Conservation (phyloP, 345 rosid genomes). For the Eucalyptus regnans region DNA sequence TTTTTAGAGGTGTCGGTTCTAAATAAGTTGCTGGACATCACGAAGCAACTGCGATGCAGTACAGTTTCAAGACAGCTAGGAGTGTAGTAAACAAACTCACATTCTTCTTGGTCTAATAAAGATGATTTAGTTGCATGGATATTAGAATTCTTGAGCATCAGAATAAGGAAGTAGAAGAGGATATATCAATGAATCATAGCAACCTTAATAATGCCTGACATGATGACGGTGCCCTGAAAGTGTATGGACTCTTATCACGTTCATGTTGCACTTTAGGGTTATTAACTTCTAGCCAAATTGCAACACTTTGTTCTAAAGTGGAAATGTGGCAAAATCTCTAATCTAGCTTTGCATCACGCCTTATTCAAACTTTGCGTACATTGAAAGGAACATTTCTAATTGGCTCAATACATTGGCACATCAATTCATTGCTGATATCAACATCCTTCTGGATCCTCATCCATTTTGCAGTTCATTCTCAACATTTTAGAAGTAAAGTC, state of each 20-base stretch:
- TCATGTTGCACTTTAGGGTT: neutral
- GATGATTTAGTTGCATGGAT: neutral
- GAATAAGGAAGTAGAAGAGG: neutral
- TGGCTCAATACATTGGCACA: neutral
- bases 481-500: neutral
- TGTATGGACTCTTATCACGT: neutral
- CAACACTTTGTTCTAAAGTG: neutral
- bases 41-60: neutral
- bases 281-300: neutral
- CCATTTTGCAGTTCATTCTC: neutral
- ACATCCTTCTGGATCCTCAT: neutral
- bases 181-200: neutral
- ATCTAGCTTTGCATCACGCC: neutral
- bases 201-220: neutral
- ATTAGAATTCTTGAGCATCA: neutral
- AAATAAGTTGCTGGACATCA: neutral
- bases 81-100: neutral
- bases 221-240: neutral
- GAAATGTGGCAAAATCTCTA: neutral
- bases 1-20: neutral
- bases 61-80: neutral
- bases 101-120: neutral
- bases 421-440: neutral
- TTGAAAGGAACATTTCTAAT: neutral
- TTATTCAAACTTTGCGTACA: neutral